Evolutionary conservation across 371 early-diverging fungal genomes (phyloP).

Genomic region (Apophysomyces variabilis): DNA sequence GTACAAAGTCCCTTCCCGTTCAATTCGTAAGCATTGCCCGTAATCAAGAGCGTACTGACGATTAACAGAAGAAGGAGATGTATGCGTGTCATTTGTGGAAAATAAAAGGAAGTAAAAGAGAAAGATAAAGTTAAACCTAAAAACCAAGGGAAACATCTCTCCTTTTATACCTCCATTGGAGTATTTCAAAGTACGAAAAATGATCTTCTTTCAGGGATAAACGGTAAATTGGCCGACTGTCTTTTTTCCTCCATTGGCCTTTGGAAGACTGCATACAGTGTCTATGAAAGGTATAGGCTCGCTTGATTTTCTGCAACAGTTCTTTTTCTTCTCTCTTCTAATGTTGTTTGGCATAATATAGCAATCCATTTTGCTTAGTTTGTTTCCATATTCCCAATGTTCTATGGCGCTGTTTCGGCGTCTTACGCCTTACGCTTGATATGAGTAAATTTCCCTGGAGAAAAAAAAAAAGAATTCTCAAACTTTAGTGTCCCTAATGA

Average conservation of each 20-base stretch:
- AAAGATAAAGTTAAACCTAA: background rate
- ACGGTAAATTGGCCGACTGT: background rate
- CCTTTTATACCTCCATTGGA: no score
- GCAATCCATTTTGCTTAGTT: background rate
- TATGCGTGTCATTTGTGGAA: background rate
- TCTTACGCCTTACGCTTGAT: background rate
- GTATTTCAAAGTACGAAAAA: background rate
- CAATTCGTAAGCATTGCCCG: constrained; percentile 9
- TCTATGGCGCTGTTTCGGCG: background rate
- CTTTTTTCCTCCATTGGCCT: background rate
- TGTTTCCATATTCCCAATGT: background rate
- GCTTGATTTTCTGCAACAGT: background rate
- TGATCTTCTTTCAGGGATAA: background rate
- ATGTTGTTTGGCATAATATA: background rate
- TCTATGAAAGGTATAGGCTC: no score
- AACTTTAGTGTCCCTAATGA: background rate
- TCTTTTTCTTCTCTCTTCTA: no score
- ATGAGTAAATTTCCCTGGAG: constrained; percentile 6
- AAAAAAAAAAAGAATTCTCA: background rate
- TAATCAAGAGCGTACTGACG: background rate
- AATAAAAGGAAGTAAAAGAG: background rate
- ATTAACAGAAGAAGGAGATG: constrained; percentile 1
- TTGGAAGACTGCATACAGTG: background rate
- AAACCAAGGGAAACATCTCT: background rate
- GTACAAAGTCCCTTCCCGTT: constrained; percentile 12